Evolutionary conservation across 768 basidiomycete species (phyloP).

Genomic region (Postia placenta): DNA sequence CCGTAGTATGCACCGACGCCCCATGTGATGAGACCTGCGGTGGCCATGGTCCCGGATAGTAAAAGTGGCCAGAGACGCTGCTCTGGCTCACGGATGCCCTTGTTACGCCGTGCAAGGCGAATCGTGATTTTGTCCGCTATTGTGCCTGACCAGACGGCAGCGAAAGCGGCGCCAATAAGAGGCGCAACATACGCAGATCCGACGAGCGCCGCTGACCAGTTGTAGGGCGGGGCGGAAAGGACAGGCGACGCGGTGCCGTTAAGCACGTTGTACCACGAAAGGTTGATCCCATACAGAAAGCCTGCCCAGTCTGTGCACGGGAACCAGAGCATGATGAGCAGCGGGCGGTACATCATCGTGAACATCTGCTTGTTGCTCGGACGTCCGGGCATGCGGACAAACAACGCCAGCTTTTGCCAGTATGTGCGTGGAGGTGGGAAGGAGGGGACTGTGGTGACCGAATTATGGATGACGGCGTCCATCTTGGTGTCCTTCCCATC

Average conservation of each 20-base stretch:
- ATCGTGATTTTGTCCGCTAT: slow-evolving; percentile 18
- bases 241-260: slow-evolving; percentile 19
- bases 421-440: not conserved
- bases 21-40: slow-evolving; percentile 11
- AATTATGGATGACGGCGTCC: not conserved
- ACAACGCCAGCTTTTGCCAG: not conserved
- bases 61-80: slow-evolving; percentile 21
- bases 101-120: slow-evolving; percentile 13
- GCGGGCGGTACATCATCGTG: not conserved
- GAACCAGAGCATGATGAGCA: not conserved
- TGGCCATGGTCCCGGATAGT: slow-evolving; percentile 14
- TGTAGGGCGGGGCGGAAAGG: slow-evolving; percentile 16
- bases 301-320: not conserved
- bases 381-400: not conserved
- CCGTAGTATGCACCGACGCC: not conserved
- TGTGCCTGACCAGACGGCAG: slow-evolving; percentile 13
- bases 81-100: slow-evolving; percentile 17
- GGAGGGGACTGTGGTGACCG: not conserved
- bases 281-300: slow-evolving; percentile 17
- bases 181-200: slow-evolving; percentile 18
- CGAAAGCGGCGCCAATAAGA: slow-evolving; percentile 7
- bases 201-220: slow-evolving; percentile 18
- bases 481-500: not conserved
- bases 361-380: not conserved
- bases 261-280: slow-evolving; percentile 21